Percentiles rank a stretch among this genome's conserved stretches.
Evolutionary conservation across 768 basidiomycete genomes (phyloP).

Genomic region (Leucocoprinus leucothites): DNA sequence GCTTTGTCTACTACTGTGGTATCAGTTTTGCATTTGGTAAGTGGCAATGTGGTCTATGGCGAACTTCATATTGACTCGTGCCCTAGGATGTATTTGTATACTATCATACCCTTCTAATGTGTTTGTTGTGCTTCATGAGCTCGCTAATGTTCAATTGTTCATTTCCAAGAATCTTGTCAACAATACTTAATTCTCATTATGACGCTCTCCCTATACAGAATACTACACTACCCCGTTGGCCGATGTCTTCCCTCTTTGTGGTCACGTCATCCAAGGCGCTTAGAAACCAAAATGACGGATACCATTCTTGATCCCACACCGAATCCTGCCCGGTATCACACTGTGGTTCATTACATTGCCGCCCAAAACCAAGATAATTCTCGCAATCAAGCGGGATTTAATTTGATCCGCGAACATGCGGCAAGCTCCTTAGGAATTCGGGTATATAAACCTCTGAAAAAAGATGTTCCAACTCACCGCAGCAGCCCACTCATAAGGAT

Average conservation of each 20-base stretch:
- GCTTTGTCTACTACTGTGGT: neutral
- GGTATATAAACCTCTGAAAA: neutral
- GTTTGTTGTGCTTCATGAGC: neutral
- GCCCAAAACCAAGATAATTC: too few relatives aligned
- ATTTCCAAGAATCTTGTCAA: neutral
- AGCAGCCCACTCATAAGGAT: too few relatives aligned
- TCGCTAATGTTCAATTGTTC: neutral
- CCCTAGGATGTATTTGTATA: neutral
- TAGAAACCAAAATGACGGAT: too few relatives aligned
- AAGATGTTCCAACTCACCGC: neutral
- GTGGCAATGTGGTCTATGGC: neutral
- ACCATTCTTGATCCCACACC: too few relatives aligned
- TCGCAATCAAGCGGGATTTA: neutral
- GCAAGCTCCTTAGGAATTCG: neutral
- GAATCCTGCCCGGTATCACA: too few relatives aligned
- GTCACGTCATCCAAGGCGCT: too few relatives aligned
- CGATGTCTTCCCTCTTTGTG: too few relatives aligned
- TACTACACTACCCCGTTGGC: too few relatives aligned
- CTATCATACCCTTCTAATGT: slow-evolving; percentile 3
- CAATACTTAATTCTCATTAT: too few relatives aligned
- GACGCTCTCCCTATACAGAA: too few relatives aligned
- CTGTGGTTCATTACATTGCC: too few relatives aligned
- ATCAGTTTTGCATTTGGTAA: neutral
- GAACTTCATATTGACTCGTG: neutral
- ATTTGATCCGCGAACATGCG: neutral